A percentile compares a stretch with the other conserved stretches of the same genome.
Evolutionary conservation across 495 filamentous ascomycete species (phyloP).

Genomic region (Acidomyces sp.): DNA sequence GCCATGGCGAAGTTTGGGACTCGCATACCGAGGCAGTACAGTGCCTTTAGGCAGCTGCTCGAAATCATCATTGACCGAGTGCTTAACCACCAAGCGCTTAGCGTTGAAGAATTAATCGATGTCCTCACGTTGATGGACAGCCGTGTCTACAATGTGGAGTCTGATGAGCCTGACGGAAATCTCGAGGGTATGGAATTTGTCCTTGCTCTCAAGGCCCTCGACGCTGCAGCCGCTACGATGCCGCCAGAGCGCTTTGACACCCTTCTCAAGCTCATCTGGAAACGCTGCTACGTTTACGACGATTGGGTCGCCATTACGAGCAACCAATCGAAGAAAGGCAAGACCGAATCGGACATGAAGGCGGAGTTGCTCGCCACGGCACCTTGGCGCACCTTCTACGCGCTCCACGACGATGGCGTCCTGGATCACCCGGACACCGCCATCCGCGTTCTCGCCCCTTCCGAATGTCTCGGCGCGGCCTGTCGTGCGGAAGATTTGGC

Average conservation of each 20-base stretch:
- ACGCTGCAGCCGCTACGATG: constrained; percentile 33
- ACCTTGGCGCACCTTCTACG: constrained; percentile 39
- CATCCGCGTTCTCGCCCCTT: constrained; percentile 20
- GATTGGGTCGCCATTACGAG: constrained; percentile 55
- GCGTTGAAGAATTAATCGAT: constrained; percentile 59
- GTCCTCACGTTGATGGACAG: constrained; percentile 59
- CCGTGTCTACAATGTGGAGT: constrained; percentile 13
- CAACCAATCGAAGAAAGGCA: constrained; percentile 32
- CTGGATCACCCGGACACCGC: not conserved
- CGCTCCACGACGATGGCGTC: constrained; percentile 29
- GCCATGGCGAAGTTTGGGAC: constrained; percentile 54
- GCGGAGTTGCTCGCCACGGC: constrained; percentile 34
- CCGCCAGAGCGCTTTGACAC: constrained; percentile 39
- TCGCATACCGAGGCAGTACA: constrained; percentile 42
- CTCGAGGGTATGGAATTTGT: constrained; percentile 42
- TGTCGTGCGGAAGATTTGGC: constrained; percentile 19
- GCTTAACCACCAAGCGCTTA: constrained; percentile 52
- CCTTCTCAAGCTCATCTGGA: constrained; percentile 65
- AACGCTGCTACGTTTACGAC: constrained; percentile 64
- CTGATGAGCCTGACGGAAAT: constrained; percentile 18
- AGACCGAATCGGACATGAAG: constrained; percentile 35
- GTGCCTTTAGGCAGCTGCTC: constrained; percentile 51
- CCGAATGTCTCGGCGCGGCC: constrained; percentile 24
- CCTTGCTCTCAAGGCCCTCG: constrained; percentile 54
- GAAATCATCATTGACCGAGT: constrained; percentile 50